Conservation (phyloP, 1,139 yeast species). For the Nadsonia commutata region DNA sequence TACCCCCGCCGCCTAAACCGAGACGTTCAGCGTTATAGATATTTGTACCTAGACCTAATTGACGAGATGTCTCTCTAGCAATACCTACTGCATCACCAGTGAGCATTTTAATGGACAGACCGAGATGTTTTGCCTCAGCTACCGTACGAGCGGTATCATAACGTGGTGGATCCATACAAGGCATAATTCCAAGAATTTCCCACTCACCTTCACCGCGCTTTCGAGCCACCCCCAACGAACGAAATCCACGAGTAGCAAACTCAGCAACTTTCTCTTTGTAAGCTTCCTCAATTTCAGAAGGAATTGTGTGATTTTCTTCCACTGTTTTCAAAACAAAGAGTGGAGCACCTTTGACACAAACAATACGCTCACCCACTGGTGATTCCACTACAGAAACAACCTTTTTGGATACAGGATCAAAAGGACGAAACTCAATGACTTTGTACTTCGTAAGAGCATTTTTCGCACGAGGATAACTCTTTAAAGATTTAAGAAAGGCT, state of each 20-base stretch:
- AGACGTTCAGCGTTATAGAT: constrained; percentile 92
- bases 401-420: constrained; percentile 95
- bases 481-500: constrained; percentile 37
- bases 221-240: constrained; percentile 97
- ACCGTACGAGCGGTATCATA: constrained; percentile 96
- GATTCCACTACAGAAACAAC: constrained; percentile 86
- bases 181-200: constrained; percentile 96
- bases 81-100: constrained; percentile 99
- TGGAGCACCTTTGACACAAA: constrained; percentile 98
- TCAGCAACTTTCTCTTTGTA: constrained; percentile 95
- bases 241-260: constrained; percentile 96
- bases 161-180: constrained; percentile 98
- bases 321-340: constrained; percentile 55
- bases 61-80: constrained; percentile 97
- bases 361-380: constrained; percentile 90
- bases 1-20: constrained; percentile 71
- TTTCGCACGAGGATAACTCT: constrained; percentile 65
- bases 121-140: constrained; percentile 81
- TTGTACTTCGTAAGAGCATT: constrained; percentile 48
- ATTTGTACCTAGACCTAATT: constrained; percentile 93
- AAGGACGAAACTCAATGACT: constrained; percentile 76
- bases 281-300: constrained; percentile 89
- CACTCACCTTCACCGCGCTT: constrained; percentile 99
- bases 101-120: constrained; percentile 94
- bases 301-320: constrained; percentile 94